Evolutionary conservation across 208 protist genomes (phyloP), one percentile per base, ranked within the genome.

Genomic region (Leishmania braziliensis): DNA sequence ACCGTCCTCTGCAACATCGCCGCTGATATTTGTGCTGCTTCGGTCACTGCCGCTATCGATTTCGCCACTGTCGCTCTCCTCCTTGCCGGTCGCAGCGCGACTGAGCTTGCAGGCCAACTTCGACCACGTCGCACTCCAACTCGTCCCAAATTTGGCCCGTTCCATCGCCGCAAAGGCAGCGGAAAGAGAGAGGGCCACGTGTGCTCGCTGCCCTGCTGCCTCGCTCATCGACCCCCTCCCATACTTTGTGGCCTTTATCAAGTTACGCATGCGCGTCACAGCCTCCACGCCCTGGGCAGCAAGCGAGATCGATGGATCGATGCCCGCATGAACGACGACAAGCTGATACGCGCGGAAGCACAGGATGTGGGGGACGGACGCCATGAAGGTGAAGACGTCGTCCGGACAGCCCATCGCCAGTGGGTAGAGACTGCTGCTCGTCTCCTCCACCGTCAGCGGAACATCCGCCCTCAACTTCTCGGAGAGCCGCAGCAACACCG

Each of bases 271-370:
- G 20, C 75, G 77, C 5, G 79, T 94, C 12, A 91, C 75, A 1
- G 89, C 86, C 50, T 91, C 79, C 58, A 83, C 77, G 23, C 39
- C 12, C 77, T 96, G 93, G 46, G 76, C 73, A 33, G 88, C 85
- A 48, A 96, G 77, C n/a, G 85, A 12, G 18, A 86, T 43, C 4
- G 85, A 83, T 1, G 90, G 90, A 63, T 95, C 83, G 9, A 97
- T 79, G 46, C 92, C 93, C 4, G 91, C 95, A 77, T 97, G 95
- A 26, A 95, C 88, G n/a, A 97, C 86, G 50, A 96, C 71, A 10
- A 92, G 56, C 51, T 86, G 75, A 71, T 91, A 86, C 9, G 84
- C 62, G 20, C 91, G 90, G 39, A 97, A 87, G 50, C 87, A 81
- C 53, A 97, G 46, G 54, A 96, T 76, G 81, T 96, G 92, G 3